Base-by-base conservation (phyloP, 2,329 filamentous ascomycete genomes). In the Monilinia aucupariae region DNA sequence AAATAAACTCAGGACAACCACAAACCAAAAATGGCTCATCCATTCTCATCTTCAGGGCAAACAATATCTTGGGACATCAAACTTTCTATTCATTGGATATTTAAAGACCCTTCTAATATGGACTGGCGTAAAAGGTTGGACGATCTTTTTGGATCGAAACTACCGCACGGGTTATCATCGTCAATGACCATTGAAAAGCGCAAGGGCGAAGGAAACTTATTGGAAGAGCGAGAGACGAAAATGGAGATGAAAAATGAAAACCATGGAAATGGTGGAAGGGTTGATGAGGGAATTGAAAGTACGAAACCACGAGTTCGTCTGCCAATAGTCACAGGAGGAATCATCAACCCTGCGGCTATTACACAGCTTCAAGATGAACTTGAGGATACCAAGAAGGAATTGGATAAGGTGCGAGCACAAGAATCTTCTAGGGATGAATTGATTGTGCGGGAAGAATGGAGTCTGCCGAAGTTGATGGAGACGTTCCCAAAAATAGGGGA, bases 291-390 rank as follows among this genome's bases (percentile, higher is more conserved):
- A 6, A 10, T 59, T 12, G 30, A 27, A 37, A 37, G 20, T 8
- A 32, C 25, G 15, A 45, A 53, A 25, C 48, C 58, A n/a, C 48
- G 49, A 43, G 48, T 61, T n/a, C 48, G 48, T 39, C 49, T 61
- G 5, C 45, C 48, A 22, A 20, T 61, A 34, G 27, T 43, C 20
- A 53, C 58, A 30, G 15, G 30, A 25, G 32, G 37, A 53, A 22
- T 20, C 10, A 5, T 61, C 49, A 61, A 61, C 39, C 13, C 27
- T n/a, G 48, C 17, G n/a, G 48, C 48, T 7, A 43, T 61, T 15
- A 25, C 34, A 43, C 48, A 52, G 25, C 48, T 61, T 25, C 48
- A 61, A 22, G 58, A 43, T 22, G 58, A 61, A 13, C 37, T 61
- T n/a, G 58, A 61, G n/a, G 17, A 61, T 41, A 22, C 17, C 32